A percentile compares a stretch with the other conserved stretches of the same genome.
Evolutionary conservation across 1,284 basidiomycete genomes (phyloP).

Genomic region (Puccinia sorghi): DNA sequence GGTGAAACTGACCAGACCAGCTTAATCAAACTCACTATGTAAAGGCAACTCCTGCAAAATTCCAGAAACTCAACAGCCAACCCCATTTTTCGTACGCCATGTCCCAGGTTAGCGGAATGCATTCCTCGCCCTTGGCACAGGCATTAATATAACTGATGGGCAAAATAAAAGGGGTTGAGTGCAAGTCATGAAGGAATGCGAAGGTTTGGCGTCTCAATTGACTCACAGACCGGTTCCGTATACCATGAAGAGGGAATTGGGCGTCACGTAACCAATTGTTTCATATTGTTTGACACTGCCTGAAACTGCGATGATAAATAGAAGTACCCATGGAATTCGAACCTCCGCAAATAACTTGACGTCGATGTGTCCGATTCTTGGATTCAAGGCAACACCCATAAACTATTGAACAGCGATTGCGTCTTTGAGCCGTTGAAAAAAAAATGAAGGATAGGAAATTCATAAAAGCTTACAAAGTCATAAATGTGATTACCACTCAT

Average conservation of each 20-base stretch:
- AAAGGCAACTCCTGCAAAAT: conserved; percentile 75
- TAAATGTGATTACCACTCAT: conserved; percentile 91
- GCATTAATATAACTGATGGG: conserved; percentile 29
- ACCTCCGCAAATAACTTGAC: conserved; percentile 99
- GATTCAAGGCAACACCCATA: conserved; percentile 95
- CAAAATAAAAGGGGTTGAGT: conserved; percentile 4
- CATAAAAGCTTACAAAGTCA: conserved; percentile 54
- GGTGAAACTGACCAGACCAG: background rate
- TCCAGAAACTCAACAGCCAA: conserved; percentile 63
- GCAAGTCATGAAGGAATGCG: background rate
- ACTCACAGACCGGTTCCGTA: conserved; percentile 84
- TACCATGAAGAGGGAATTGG: conserved; percentile 96
- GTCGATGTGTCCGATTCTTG: conserved; percentile 87
- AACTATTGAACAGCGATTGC: conserved; percentile 54
- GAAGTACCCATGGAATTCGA: conserved; percentile 92
- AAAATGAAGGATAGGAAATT: background rate
- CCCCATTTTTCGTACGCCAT: conserved; percentile 87
- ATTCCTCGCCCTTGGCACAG: conserved; percentile 65
- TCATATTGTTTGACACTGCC: conserved; percentile 96
- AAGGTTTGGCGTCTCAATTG: background rate
- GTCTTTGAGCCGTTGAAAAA: background rate
- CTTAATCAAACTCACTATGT: conserved; percentile 56
- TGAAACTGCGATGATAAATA: conserved; percentile 88
- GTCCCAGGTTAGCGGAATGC: conserved; percentile 99
- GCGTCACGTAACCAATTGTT: conserved; percentile 83